A percentile compares a stretch with the other conserved stretches of the same genome.
Evolutionary conservation across 805 yeast genomes (phyloP).

Genomic region (Cyberlindnera japonica): DNA sequence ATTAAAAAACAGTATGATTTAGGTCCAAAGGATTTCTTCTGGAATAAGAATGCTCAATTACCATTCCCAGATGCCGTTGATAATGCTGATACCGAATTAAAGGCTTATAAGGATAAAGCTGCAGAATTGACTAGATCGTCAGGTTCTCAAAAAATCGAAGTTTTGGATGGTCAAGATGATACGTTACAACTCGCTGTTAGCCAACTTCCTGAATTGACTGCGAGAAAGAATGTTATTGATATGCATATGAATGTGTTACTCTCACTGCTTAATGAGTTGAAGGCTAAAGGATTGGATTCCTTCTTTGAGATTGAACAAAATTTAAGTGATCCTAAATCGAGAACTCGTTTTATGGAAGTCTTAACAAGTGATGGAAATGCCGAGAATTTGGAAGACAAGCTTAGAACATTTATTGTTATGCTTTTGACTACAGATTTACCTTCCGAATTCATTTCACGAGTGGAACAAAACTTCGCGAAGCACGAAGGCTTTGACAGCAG

Average conservation of each 20-base stretch:
- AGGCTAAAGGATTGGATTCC: constrained; percentile 82
- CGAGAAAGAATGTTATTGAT: constrained; percentile 83
- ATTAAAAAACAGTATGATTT: constrained; percentile 69
- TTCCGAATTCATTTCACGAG: constrained; percentile 50
- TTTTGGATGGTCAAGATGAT: constrained; percentile 61
- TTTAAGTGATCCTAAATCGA: constrained; percentile 51
- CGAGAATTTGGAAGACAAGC: constrained; percentile 73
- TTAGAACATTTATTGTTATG: constrained; percentile 84
- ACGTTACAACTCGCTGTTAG: constrained; percentile 81
- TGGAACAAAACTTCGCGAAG: constrained; percentile 56
- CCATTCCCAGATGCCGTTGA: constrained; percentile 99
- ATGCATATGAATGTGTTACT: constrained; percentile 96
- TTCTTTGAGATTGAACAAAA: constrained; percentile 94
- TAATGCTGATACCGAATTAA: constrained; percentile 81
- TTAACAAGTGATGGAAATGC: constrained; percentile 44
- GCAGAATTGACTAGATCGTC: constrained; percentile 78
- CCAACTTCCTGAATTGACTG: constrained; percentile 87
- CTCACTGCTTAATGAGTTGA: constrained; percentile 73
- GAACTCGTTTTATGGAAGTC: constrained; percentile 56
- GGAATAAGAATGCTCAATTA: constrained; percentile 76
- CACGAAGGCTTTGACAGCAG: constrained; percentile 56
- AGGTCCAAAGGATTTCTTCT: constrained; percentile 91
- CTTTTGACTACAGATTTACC: constrained; percentile 51
- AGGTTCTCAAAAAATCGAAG: constrained; percentile 64
- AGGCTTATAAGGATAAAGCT: constrained; percentile 81